A percentile compares a stretch with the other conserved stretches of the same genome.
Conservation (phyloP, 805 yeast genomes). For the Metschnikowia peoriensis region DNA sequence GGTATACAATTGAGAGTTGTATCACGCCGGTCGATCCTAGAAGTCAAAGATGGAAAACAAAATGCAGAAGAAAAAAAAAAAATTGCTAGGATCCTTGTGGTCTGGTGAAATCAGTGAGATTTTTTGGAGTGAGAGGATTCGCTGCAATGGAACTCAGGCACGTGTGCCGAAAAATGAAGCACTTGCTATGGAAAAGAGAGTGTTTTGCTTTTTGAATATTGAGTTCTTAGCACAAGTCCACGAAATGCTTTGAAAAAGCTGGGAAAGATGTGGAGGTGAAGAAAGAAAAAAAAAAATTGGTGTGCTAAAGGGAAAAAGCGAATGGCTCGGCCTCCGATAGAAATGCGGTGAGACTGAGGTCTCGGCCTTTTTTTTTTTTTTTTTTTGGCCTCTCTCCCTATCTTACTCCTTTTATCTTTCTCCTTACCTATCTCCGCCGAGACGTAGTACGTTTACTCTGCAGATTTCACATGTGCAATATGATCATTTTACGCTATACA, state of each 20-base stretch:
- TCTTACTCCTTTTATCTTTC: not conserved
- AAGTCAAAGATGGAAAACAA: not conserved
- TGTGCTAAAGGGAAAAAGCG: constrained; percentile 3
- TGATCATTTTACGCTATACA: no score
- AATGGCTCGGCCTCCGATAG: not conserved
- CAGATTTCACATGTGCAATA: no score
- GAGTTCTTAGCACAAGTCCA: not conserved
- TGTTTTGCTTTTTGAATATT: no score
- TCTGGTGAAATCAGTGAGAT: not conserved
- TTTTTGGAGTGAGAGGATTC: not conserved
- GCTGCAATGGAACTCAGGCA: not conserved
- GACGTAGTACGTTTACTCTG: not conserved
- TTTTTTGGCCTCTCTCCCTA: not conserved
- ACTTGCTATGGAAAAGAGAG: not conserved
- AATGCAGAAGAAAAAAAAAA: not conserved
- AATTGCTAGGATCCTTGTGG: not conserved
- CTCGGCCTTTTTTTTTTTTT: constrained; percentile 1
- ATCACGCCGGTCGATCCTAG: no score
- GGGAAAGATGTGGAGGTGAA: not conserved
- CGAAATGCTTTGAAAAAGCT: not conserved
- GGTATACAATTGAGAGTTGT: no score
- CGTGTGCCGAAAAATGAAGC: not conserved
- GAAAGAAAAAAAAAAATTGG: not conserved
- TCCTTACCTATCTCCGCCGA: not conserved
- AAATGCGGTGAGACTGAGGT: constrained; percentile 2